Evolutionary conservation across 1,284 basidiomycete species (phyloP), one percentile per base, ranked within the genome.

Genomic region (Termitomyces sp.): DNA sequence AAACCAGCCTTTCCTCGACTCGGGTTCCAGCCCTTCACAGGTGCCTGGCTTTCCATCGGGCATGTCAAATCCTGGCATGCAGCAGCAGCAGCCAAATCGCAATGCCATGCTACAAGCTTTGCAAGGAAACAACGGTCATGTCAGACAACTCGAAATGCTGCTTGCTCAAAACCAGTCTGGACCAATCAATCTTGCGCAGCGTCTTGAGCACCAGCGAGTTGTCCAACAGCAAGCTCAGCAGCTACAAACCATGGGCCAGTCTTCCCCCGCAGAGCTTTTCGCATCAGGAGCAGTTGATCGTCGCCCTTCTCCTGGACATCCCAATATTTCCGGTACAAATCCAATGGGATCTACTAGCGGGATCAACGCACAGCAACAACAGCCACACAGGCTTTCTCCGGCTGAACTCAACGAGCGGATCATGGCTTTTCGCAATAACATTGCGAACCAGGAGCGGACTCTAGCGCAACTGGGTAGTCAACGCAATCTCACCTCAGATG

Each of bases 111-210:
- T 76, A 55, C 77, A 75, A 52, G 62, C 68, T 3, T 62, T 74
- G 34, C 68, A 73, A 56, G 62, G 59, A 50, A 71, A 69, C 50
- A 72, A 69, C 6, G 47, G 56, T 39, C 62, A 61, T 36, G 57
- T 57, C 42, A 69, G 82, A 40, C 82, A 81, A 62, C 67, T 81
- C 30, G 78, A 79, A 49, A 71, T 81, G 45, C 72, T 82, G 61
- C 68, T 76, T 55, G 71, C 76, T 5, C 78, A 78, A 55, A 73
- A 72, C 58, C 79, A 78, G 48, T 72, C 63, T 19, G 76, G 63
- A 46, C 68, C 68, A 46, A 64, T 70, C 44, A 70, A 72, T 42
- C 70, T 74, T 38, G 62, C 69, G 19, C 70, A 65, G 61, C 72
- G 62, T n/a, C 40, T 61, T 5, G 58, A 63, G 31, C 62, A 63